phyloP scores from a whole-genome alignment of 2,329 filamentous ascomycete genomes.

The Pyrenophora seminiperda region DNA sequence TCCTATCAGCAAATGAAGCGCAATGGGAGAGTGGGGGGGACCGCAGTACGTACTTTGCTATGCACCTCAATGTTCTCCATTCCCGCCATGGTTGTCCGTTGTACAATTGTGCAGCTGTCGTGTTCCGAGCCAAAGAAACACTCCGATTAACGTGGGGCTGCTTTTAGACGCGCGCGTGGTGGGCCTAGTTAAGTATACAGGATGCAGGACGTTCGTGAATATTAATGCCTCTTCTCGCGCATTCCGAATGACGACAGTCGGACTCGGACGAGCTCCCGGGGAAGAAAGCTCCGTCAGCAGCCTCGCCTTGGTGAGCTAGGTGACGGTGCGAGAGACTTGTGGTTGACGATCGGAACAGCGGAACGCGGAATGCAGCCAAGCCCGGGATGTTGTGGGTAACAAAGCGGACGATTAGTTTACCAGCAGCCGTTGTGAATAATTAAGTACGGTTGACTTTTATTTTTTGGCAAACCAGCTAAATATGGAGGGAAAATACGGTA shows the following conservation, averaged over 20 bases:
- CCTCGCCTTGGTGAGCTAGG: background rate
- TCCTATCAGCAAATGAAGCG: constrained; percentile 24
- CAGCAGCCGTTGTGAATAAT: background rate
- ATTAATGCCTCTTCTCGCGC: background rate
- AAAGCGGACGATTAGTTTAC: background rate
- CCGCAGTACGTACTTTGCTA: constrained; percentile 74
- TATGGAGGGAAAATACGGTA: background rate
- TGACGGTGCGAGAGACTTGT: background rate
- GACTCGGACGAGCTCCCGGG: background rate
- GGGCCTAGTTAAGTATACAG: background rate
- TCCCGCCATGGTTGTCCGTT: constrained; percentile 69
- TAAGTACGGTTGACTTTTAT: no score
- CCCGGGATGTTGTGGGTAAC: background rate
- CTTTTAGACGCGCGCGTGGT: constrained; percentile 1
- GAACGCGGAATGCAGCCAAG: constrained; percentile 3
- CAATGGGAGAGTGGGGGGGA: no score
- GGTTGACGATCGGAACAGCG: no score
- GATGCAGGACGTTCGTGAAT: constrained; percentile 1
- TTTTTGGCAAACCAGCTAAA: background rate
- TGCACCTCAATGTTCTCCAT: constrained; percentile 98
- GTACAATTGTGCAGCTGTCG: background rate
- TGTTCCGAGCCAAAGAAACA: background rate
- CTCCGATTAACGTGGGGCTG: constrained; percentile 9
- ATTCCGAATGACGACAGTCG: constrained; percentile 4
- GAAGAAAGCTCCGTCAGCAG: constrained; percentile 3